Evolutionary conservation across 148 eudicot species (phyloP), one percentile per base, ranked within the genome.

Genomic region (Rhododendron ferrugineum): DNA sequence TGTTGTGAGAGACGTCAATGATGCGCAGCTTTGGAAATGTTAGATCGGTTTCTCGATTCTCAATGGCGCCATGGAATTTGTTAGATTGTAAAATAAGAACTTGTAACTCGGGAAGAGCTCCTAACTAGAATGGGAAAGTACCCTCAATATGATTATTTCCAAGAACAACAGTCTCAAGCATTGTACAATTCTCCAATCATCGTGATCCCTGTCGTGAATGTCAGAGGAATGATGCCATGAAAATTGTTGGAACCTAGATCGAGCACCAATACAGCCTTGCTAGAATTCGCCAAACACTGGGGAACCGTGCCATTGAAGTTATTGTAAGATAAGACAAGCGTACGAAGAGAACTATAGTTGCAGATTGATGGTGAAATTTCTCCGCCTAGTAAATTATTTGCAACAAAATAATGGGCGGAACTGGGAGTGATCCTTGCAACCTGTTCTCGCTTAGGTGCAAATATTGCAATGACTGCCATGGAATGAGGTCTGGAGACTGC

Each of bases 1-100:
- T 32, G 73, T 90, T 92, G 46, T 82, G 11, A 6, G 92, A 92
- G 16, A 92, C 74, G 85, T 90, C 91, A 72, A 91, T 58, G 30
- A 92, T 86, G 8, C 87, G 88, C 74, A 91, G 37, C 68, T 54
- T 66, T 4, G 79, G 83, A 79, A 91, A 90, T 13, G 10, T 11
- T 6, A 5, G 70, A 11, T 40, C 36, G 4, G 23, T 49, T 64
- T 50, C 20, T 0, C 68, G 77, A 49, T 20, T 5, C 6, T 3
- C 3, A 23, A 90, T 72, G 28, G 23, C 22, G 11, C 91, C 94
- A 81, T 89, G 74, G 5, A 92, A 88, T 11, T 46, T 85, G 83
- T 92, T 92, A 18, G 78, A 80, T 34, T 88, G 3, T 76, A 62
- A 6, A 62, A 62, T 2, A 62, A 62, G 70, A 62, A 62, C 30